Evolutionary conservation across 495 filamentous ascomycete species (phyloP).

Genomic region (Pyrenula aspistea): DNA sequence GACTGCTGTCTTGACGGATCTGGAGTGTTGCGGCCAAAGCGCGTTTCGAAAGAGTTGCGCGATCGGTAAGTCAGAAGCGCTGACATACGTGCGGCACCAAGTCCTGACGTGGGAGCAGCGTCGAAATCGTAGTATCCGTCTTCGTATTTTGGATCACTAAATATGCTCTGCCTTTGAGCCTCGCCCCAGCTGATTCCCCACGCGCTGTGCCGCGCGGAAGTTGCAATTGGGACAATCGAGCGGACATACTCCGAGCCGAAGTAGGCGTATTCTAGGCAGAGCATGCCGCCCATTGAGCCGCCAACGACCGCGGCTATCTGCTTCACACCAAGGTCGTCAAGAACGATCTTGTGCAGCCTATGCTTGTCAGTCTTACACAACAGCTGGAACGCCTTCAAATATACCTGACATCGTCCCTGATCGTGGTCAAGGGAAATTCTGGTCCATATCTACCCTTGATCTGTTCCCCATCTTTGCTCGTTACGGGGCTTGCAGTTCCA

Average conservation of each 20-base stretch:
- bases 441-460: constrained; percentile 74
- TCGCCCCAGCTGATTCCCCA: constrained; percentile 99
- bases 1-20: constrained; percentile 62
- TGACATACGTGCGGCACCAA: constrained; percentile 93
- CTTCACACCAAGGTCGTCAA: constrained; percentile 79
- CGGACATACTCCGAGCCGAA: constrained; percentile 91
- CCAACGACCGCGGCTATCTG: constrained; percentile 85
- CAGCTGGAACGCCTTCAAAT: constrained; percentile 12
- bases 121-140: constrained; percentile 85
- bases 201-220: constrained; percentile 88
- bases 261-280: constrained; percentile 92
- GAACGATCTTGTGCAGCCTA: constrained; percentile 79
- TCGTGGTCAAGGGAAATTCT: constrained; percentile 90
- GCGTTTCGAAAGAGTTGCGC: constrained; percentile 89
- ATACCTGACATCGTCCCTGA: constrained; percentile 90
- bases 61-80: constrained; percentile 91
- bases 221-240: constrained; percentile 85
- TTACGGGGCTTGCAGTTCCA: constrained; percentile 90
- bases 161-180: constrained; percentile 94
- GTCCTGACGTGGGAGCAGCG: constrained; percentile 72
- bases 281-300: constrained; percentile 98
- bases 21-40: constrained; percentile 87
- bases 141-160: constrained; percentile 95
- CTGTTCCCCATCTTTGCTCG: constrained; percentile 67
- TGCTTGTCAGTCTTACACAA: constrained; percentile 2